Percentiles rank a stretch among this genome's conserved stretches.
phyloP scores from a whole-genome alignment of 257 asterid species.

The Mentha longifolia region DNA sequence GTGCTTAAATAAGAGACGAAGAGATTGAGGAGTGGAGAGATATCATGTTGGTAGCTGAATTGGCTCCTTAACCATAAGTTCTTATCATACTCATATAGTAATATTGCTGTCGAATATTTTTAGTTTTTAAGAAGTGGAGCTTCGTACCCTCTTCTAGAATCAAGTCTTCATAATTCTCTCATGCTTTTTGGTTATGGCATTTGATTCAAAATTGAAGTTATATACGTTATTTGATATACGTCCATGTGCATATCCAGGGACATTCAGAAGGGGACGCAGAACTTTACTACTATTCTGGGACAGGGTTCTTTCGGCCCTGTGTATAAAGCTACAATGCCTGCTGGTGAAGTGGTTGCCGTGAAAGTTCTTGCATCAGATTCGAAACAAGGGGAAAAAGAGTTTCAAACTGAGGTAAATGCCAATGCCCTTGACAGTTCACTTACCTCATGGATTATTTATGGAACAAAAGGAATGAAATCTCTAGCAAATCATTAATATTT shows the following conservation, averaged over 20 bases:
- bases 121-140: neutral
- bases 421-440: neutral
- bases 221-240: conserved; percentile 24
- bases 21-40: neutral
- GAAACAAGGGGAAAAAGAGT: conserved; percentile 97
- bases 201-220: conserved; percentile 18
- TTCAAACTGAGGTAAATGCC: conserved; percentile 78
- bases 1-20: neutral
- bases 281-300: conserved; percentile 85
- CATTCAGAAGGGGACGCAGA: conserved; percentile 85
- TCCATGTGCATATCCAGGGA: conserved; percentile 62
- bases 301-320: conserved; percentile 99
- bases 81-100: neutral
- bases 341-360: conserved; percentile 88
- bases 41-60: conserved; percentile 1
- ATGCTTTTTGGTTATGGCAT: conserved; percentile 14
- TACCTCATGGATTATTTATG: conserved; percentile 10
- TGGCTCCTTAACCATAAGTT: neutral
- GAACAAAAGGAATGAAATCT: neutral
- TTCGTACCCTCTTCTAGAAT: neutral
- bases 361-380: conserved; percentile 96
- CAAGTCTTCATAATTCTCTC: neutral
- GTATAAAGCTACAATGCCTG: conserved; percentile 83
- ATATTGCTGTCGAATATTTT: neutral
- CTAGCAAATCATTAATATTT: neutral